Evolutionary conservation across 139 green algal genomes (phyloP), one percentile per base, ranked within the genome.

Genomic region (Gonium pectorale): DNA sequence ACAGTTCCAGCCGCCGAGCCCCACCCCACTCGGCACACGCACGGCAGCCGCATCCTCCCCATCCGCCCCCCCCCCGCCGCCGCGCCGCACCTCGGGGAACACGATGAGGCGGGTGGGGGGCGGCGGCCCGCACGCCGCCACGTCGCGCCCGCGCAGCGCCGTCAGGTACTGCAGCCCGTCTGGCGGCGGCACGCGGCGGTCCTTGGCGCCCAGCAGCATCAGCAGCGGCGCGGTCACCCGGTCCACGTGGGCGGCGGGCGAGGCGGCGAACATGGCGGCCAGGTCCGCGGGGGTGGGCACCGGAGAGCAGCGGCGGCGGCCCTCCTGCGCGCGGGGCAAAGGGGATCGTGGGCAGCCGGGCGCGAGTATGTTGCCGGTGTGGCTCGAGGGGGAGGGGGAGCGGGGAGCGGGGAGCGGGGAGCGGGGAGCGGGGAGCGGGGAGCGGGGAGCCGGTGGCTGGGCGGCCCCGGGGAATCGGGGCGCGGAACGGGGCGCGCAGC

Each of bases 141-240:
- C 89, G 41, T 91, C 83, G 29, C 86, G 68, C 2, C 85, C 86
- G 67, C 81, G 67, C 44, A 98, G 88, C 19, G 91, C 92, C 22
- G 89, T 62, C 43, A 94, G 66, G 54, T 96, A 98, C 89, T 95
- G 91, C 78, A 94, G 90, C 0, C 92, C 93, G 79, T 98, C 95
- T 9, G 83, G 74, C 60, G 71, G 68, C 3, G 90, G 90, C 33
- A 93, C 88, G 5, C 88, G 85, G 5, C 83, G 68, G 91, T 98
- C 97, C 81, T 94, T 92, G 38, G 88, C 91, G 0, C 97, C 97
- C 75, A 99, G 86, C 90, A 99, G 91, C 60, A 99, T 94, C 19
- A 97, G 85, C 80, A 97, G 83, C 6, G 97, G 97, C 1, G 94
- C 91, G 31, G 85, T 92, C 1, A 85, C 79, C 27, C 93, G 91